Evolutionary conservation across 768 basidiomycete species (phyloP).

Genomic region (Lactarius vividus): DNA sequence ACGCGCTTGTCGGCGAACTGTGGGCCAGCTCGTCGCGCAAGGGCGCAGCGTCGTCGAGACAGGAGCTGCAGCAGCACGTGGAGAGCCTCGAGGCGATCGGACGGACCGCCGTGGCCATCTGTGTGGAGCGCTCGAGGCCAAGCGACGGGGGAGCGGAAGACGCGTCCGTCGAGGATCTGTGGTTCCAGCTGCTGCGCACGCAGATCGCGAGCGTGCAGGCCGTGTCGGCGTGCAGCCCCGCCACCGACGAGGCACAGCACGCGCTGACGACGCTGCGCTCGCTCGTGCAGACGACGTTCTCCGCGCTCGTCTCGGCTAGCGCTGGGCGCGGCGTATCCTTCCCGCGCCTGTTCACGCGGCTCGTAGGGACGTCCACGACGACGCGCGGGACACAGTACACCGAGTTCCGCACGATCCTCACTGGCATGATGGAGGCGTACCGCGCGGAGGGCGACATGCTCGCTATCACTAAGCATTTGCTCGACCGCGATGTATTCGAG

Average conservation of each 20-base stretch:
- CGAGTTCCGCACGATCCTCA: slow-evolving; percentile 87
- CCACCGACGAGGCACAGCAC: slow-evolving; percentile 22
- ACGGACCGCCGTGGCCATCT: slow-evolving; percentile 61
- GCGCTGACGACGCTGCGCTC: slow-evolving; percentile 57
- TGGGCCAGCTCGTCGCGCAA: slow-evolving; percentile 40
- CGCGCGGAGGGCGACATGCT: slow-evolving; percentile 89
- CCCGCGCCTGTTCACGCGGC: slow-evolving; percentile 86
- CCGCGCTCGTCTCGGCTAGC: slow-evolving; percentile 78
- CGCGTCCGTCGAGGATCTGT: slow-evolving; percentile 71
- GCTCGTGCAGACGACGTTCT: slow-evolving; percentile 82
- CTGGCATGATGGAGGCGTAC: slow-evolving; percentile 95
- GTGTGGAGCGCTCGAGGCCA: slow-evolving; percentile 59
- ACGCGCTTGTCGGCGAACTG: slow-evolving; percentile 45
- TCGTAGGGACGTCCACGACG: slow-evolving; percentile 68
- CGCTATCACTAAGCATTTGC: slow-evolving; percentile 74
- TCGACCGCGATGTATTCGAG: slow-evolving; percentile 80
- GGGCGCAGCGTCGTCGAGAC: slow-evolving; percentile 7
- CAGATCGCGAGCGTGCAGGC: slow-evolving; percentile 79
- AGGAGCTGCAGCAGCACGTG: slow-evolving; percentile 38
- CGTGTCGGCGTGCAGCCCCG: slow-evolving; percentile 46
- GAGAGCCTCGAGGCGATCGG: slow-evolving; percentile 57
- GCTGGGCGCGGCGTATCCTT: slow-evolving; percentile 70
- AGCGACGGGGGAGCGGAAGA: slow-evolving; percentile 31
- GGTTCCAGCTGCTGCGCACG: slow-evolving; percentile 81
- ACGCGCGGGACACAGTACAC: slow-evolving; percentile 63